Base-by-base conservation (phyloP, 805 yeast genomes). In the Ogataea methylovora region DNA sequence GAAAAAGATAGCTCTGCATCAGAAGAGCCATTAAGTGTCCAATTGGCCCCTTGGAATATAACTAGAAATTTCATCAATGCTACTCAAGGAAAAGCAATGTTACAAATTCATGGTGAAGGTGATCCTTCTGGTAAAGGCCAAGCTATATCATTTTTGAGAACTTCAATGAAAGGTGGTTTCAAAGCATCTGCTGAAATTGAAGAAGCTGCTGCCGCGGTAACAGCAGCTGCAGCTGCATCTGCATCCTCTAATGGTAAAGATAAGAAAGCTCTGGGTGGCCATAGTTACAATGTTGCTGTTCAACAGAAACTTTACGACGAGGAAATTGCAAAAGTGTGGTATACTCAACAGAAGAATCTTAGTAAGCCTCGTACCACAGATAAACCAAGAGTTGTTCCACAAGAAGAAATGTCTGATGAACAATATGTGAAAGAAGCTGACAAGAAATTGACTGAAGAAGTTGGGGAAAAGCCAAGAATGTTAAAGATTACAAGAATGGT, bases 151-250 rank as follows among this genome's bases (percentile, higher is more conserved):
- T 83, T 90, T 44, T 66, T 88, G 46, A 73, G 88, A 44, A 84
- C 96, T 0, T 85, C 97, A 0, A 94, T 90, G 85, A 92, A 90
- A 57, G 95, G 94, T 50, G 95, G 95, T 2, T 90, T 90, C 57
- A 60, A 63, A 23, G 34, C 33, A 3, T 27, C 37, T 3, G 24
- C 25, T 7, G 33, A 25, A 7, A 36, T 19, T 8, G 52, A 56
- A 23, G 53, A 43, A 18, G 40, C 40, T 16, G 30, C 24, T 14
- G 28, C 27, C 16, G 40, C 38, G 15, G 45, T 44, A 11, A 48
- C 40, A 1, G 38, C 43, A 5, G 36, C 41, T 2, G 36, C 36
- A 2, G 31, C 46, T 8, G 40, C 54, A 2, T 46, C 53, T 2
- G 41, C 43, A n/a, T 5, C 5, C 12, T 13, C 16, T 4, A 14